Evolutionary conservation across 164 flowering plant species (phyloP), one percentile per base, ranked within the genome.

Genomic region (Nelumbo lutea): DNA sequence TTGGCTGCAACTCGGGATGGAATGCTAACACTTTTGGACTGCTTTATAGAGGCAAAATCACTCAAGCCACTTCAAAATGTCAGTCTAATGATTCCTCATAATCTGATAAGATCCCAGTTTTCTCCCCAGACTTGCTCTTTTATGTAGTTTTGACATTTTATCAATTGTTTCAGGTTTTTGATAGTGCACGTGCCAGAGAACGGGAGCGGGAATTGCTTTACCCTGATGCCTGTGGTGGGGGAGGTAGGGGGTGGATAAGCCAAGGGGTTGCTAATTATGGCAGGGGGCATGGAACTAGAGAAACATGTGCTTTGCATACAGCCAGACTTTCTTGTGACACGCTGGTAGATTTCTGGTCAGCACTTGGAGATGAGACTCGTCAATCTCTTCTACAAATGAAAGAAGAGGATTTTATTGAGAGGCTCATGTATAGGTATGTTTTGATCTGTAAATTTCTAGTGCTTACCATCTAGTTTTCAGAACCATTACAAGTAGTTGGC

Each of bases 181-280:
- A 92, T 70, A 84, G 97, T 80, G 94, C 97, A 57, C 93, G 91
- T 66, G 91, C 85, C 64, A 88, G 99, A 81, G 97, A 95, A 76
- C 82, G 97, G 61, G 97, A 95, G 59, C 83, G 99, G 2, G 96
- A 90, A 71, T 75, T 92, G 79, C 97, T 89, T 65, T 95, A 92
- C 78, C 97, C 99, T 65, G 97, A 95, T 82, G 99, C 99, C 45
- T 95, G 99, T 80, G 99, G 99, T 56, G 97, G 97, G 59, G 96
- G 91, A 65, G 97, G 91, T 70, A 87, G 99, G 50, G 99, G 97
- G 62, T 95, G 99, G 99, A 92, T 95, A 66, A 90, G 97, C 82
- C 97, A 90, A 85, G 97, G 97, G 62, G 78, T 84, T 64, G 77
- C 83, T 27, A 81, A 83, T 68, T 95, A 87, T 77, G 99, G 99